Evolutionary conservation across 2,329 filamentous ascomycete species (phyloP), one percentile per base, ranked within the genome.

Genomic region (Alternaria sp.): DNA sequence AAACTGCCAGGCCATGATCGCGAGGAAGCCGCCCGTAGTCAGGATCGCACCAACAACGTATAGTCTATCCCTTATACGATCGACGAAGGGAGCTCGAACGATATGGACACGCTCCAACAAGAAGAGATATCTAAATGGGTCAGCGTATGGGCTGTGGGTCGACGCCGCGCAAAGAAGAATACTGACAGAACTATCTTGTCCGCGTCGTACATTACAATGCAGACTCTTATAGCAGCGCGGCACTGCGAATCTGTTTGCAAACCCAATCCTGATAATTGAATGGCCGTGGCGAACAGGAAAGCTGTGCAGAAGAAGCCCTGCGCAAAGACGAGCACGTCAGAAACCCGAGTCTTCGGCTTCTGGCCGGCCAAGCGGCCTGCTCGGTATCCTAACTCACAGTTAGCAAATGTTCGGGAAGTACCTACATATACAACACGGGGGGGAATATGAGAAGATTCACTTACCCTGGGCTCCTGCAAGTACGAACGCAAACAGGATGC

Each of bases 101-200:
- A 74, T 67, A 48, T 78, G 75, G 14, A 73, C 68, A 10, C 78
- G 71, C 60, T 80, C 78, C 17, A 79, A 68, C 3, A 80, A 62
- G 56, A 78, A 79, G 5, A 78, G 56, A 52, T 78, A 77, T 40
- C 72, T 67, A 34, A 3, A 56, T 17, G 11, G 24, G 21, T 62
- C 21, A 62, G 41, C 10, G 24, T 46, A 14, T 50, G 33, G 9
- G 11, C 6, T 17, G 5, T 8, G 13, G 21, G 11, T 24, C 11
- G 31, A 14, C 44, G 21, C 21, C 44, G 17, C 4, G 29, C 21
- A 8, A 13, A 33, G 9, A 23, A 24, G 24, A n/a, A 36, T 14
- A 58, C 66, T 57, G 46, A 71, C 58, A 77, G 58, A 14, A 66
- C 21, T 2, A 74, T 58, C 51, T 79, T 79, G 36, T 68, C 68